phyloP scores from a whole-genome alignment of 345 rosid genomes.

The Boechera retrofracta region DNA sequence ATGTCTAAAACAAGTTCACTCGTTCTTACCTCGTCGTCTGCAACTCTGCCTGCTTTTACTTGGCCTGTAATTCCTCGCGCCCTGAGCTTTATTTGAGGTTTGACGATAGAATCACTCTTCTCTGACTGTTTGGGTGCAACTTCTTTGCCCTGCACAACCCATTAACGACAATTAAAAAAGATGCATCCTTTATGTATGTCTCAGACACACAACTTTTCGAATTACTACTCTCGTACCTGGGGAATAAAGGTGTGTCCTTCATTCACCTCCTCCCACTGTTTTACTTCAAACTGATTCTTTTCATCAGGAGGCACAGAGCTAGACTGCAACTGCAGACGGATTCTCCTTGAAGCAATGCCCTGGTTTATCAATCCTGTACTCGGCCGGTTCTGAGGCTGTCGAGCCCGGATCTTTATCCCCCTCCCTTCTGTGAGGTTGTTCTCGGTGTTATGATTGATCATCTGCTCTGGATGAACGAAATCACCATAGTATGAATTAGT shows the following conservation, averaged over 20 bases:
- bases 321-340: constrained; percentile 49
- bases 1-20: constrained; percentile 38
- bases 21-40: constrained; percentile 32
- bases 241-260: not conserved
- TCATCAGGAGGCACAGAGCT: constrained; percentile 1
- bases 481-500: constrained; percentile 41
- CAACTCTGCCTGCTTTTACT: constrained; percentile 34
- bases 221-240: constrained; percentile 14
- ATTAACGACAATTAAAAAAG: not conserved
- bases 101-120: not conserved
- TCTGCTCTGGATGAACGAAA: constrained; percentile 41
- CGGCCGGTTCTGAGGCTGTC: constrained; percentile 52
- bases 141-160: constrained; percentile 18
- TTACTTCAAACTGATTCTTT: constrained; percentile 19
- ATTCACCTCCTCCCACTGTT: constrained; percentile 12
- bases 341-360: constrained; percentile 76
- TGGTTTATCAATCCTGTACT: constrained; percentile 44
- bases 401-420: constrained; percentile 66
- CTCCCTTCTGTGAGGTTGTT: constrained; percentile 44
- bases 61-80: constrained; percentile 49
- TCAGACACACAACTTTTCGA: not conserved
- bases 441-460: constrained; percentile 35
- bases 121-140: constrained; percentile 8
- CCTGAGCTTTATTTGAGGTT: constrained; percentile 61
- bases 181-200: not conserved